Evolutionary conservation across 2,329 filamentous ascomycete species (phyloP).

Genomic region (Aureobasidium sp.): DNA sequence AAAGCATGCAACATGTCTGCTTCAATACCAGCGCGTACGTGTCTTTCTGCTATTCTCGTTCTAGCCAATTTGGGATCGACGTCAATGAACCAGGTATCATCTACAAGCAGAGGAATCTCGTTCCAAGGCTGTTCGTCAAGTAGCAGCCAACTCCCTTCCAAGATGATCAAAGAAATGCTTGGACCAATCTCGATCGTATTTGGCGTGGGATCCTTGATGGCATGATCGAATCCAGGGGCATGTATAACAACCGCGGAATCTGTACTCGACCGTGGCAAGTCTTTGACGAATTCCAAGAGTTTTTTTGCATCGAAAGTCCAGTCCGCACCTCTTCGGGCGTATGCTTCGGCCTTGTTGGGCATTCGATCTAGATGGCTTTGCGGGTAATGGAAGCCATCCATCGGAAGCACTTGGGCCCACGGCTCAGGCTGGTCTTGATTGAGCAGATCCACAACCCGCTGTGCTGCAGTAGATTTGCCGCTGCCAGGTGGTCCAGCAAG

Average conservation of each 20-base stretch:
- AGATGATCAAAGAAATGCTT: conserved; percentile 17
- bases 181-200: conserved; percentile 24
- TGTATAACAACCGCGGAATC: conserved; percentile 13
- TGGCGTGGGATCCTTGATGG: conserved; percentile 31
- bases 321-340: conserved; percentile 31
- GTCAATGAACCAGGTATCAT: conserved; percentile 38
- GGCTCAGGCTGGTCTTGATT: not conserved
- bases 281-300: conserved; percentile 26
- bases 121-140: conserved; percentile 29
- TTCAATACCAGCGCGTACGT: conserved; percentile 2
- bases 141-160: conserved; percentile 26
- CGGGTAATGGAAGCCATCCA: conserved; percentile 35
- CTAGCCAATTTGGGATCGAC: conserved; percentile 33
- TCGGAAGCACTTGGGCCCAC: not conserved
- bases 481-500: conserved; percentile 16
- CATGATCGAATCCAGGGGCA: conserved; percentile 32
- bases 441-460: not conserved
- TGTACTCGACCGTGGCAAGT: conserved; percentile 18
- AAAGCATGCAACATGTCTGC: not conserved
- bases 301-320: conserved; percentile 33
- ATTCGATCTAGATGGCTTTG: conserved; percentile 27
- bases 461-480: conserved; percentile 8
- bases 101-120: conserved; percentile 30
- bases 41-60: conserved; percentile 32
- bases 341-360: conserved; percentile 29